These are phyloP conservation scores for Trametes cubensis DNA, from an alignment of 768 basidiomycete genomes.

Conservation along the genomic window DNA sequence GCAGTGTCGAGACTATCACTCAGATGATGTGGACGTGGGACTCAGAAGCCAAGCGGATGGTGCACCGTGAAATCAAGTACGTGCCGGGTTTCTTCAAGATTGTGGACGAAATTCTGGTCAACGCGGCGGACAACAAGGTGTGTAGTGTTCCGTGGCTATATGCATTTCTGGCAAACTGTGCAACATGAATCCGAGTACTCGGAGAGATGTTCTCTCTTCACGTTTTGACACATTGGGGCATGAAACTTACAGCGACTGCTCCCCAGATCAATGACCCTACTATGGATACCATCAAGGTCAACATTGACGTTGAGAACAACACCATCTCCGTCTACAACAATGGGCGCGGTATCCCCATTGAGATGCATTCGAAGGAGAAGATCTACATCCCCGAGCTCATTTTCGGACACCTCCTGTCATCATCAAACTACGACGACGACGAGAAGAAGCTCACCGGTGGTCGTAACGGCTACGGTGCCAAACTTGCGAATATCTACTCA, in stretches of 20 bases:
- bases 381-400: slow-evolving; percentile 97
- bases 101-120: slow-evolving; percentile 97
- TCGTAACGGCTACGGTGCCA: slow-evolving; percentile 97
- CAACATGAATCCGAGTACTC: too few species aligned
- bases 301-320: slow-evolving; percentile 79
- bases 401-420: slow-evolving; percentile 92
- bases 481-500: slow-evolving; percentile 98
- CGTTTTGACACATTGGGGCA: too few species aligned
- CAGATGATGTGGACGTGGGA: slow-evolving; percentile 96
- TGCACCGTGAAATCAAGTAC: slow-evolving; percentile 78
- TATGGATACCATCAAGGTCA: slow-evolving; percentile 93
- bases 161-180: not conserved
- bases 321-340: slow-evolving; percentile 95
- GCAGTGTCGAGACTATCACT: slow-evolving; percentile 87
- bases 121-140: slow-evolving; percentile 99
- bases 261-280: slow-evolving; percentile 82
- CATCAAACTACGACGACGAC: slow-evolving; percentile 97
- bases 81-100: slow-evolving; percentile 99
- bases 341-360: slow-evolving; percentile 94
- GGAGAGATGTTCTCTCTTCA: too few species aligned
- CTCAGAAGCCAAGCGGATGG: slow-evolving; percentile 80
- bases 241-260: not conserved
- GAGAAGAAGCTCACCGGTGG: slow-evolving; percentile 99
- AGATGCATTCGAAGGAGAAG: slow-evolving; percentile 90
- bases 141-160: slow-evolving; percentile 20